Evolutionary conservation across 495 filamentous ascomycete genomes (phyloP), one percentile per base, ranked within the genome.

Genomic region (Aspergillus leporis): DNA sequence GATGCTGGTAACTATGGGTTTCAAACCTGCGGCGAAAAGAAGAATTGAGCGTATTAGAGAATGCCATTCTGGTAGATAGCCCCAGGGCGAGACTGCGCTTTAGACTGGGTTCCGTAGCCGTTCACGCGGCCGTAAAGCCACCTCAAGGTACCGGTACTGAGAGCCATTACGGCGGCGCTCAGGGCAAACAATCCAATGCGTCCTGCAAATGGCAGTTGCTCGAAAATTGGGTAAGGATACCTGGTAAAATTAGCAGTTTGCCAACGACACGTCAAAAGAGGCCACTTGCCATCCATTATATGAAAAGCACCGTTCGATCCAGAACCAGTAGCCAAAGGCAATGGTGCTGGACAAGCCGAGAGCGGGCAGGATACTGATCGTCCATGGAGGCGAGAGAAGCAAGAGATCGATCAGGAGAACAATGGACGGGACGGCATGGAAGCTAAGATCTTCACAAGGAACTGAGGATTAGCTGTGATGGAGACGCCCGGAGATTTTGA

Each of bases 221-320:
- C 85, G 59, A 97, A 90, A 16, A 96, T 81, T 4, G 92, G 92
- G 76, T 97, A 97, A 4, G 92, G 92, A 62, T 96, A 96, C 78
- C 86, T 89, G 56, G 19, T 50, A 22, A 25, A 16, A 41, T 62
- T 19, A 65, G 71, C 56, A 66, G 18, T 61, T 53, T 45, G 22
- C 5, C 21, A n/a, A 36, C 56, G 49, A 58, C 22, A 31, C 0
- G 10, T 21, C 41, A n/a, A 4, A 50, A 9, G 21, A 12, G 6
- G 18, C 30, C 0, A 69, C 83, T 67, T 69, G 88, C 85, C 85
- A 92, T 67, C 90, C 89, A 63, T 96, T 96, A 53, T 82, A 74
- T 18, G 74, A 62, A 64, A 86, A 91, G 75, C 91, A 95, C 23
- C 81, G 80, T 69, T 97, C 91, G 7, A 96, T 83, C 92, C 92